These are phyloP conservation scores for Dryas octopetala DNA, from an alignment of 306 rosid species.

Conservation along the genomic window DNA sequence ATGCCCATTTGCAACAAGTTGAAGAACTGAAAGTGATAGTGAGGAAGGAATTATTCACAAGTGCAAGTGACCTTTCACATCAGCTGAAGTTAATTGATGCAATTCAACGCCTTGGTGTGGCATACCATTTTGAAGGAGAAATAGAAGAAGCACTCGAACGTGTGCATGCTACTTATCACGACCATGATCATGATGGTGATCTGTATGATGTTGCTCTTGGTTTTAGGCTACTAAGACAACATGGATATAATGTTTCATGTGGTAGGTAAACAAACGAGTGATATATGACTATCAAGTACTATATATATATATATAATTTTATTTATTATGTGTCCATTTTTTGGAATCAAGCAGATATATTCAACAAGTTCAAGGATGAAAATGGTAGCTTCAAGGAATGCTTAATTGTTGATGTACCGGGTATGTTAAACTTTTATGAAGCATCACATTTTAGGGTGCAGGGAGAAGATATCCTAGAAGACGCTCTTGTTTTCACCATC, in stretches of 20 bases:
- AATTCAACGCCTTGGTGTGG: conserved; percentile 26
- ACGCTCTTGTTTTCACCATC: conserved; percentile 16
- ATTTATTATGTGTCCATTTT: not conserved
- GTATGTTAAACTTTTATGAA: conserved; percentile 26
- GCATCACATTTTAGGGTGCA: conserved; percentile 13
- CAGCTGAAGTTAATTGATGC: conserved; percentile 26
- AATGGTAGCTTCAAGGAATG: conserved; percentile 4
- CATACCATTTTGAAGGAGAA: conserved; percentile 47
- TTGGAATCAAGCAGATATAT: not conserved
- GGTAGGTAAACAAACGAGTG: conserved; percentile 27
- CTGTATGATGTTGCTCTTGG: conserved; percentile 28
- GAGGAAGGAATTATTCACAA: conserved; percentile 17
- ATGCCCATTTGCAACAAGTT: not conserved
- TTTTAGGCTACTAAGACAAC: conserved; percentile 50
- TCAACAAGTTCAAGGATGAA: conserved; percentile 26
- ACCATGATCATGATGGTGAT: conserved; percentile 2
- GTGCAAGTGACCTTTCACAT: not conserved
- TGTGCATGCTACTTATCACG: not conserved
- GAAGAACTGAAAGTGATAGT: conserved; percentile 12
- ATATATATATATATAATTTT: not conserved
- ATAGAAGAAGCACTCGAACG: conserved; percentile 9
- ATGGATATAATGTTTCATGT: conserved; percentile 32
- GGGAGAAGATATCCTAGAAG: conserved; percentile 19
- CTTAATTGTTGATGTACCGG: not conserved
- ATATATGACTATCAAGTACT: too few relatives aligned